Conservation (phyloP, 352 stramenopile species). For the Phytophthora chlamydospora region DNA sequence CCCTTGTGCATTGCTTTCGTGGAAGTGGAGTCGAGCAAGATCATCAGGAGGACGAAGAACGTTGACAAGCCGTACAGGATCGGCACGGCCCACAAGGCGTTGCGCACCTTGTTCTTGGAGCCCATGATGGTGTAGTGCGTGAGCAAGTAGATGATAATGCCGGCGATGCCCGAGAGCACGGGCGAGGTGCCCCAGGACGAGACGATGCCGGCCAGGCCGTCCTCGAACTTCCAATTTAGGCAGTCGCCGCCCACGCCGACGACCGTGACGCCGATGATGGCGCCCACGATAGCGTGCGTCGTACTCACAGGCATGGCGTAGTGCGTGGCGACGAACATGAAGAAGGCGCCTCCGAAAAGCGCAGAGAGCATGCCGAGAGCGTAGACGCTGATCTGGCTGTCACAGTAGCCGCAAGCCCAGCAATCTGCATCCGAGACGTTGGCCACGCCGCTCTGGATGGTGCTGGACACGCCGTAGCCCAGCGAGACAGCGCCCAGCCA, state of each 20-base stretch:
- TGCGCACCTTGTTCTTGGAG: slow-evolving; percentile 31
- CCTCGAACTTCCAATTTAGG: slow-evolving; percentile 47
- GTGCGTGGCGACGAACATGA: slow-evolving; percentile 61
- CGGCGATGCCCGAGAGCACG: slow-evolving; percentile 52
- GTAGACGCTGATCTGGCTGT: slow-evolving; percentile 64
- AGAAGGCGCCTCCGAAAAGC: slow-evolving; percentile 50
- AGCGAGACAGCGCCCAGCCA: slow-evolving; percentile 82
- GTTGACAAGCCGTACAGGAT: slow-evolving; percentile 57
- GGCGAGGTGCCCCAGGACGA: slow-evolving; percentile 75
- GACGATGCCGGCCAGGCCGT: slow-evolving; percentile 49
- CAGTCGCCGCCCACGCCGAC: slow-evolving; percentile 43
- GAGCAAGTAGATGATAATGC: slow-evolving; percentile 59
- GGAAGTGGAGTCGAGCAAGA: no score
- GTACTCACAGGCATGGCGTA: slow-evolving; percentile 75
- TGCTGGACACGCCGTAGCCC: slow-evolving; percentile 74
- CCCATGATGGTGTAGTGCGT: slow-evolving; percentile 58
- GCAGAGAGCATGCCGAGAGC: slow-evolving; percentile 72
- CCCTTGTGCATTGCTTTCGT: slow-evolving; percentile 38
- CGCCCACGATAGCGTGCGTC: slow-evolving; percentile 73
- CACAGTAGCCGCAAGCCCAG: slow-evolving; percentile 43
- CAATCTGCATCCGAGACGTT: slow-evolving; percentile 30
- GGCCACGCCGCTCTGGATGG: slow-evolving; percentile 63
- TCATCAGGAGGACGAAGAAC: slow-evolving; percentile 55
- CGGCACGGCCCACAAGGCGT: slow-evolving; percentile 48
- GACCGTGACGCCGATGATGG: slow-evolving; percentile 75